These are phyloP conservation scores for Saccharomyces hybrid DNA, from an alignment of 1,139 yeast species.

Conservation along the genomic window DNA sequence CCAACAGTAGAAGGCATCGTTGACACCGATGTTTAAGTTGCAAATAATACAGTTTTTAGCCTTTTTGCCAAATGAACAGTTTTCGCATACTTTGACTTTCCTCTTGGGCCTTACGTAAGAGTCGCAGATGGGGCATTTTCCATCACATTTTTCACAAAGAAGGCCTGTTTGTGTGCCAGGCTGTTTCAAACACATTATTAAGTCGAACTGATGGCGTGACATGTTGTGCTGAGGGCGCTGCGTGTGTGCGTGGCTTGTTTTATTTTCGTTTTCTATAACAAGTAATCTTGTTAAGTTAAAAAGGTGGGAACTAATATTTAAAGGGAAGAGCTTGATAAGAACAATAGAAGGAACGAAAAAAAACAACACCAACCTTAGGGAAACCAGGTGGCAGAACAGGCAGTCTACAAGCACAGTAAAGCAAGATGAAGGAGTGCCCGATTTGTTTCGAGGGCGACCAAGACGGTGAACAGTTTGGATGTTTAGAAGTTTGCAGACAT, in stretches of 20 bases:
- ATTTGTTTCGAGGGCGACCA: slow-evolving; percentile 26
- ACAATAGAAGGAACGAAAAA: not conserved
- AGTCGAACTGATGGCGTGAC: slow-evolving; percentile 90
- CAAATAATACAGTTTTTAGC: slow-evolving; percentile 69
- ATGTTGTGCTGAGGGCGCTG: slow-evolving; percentile 31
- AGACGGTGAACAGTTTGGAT: slow-evolving; percentile 16
- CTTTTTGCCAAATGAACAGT: slow-evolving; percentile 69
- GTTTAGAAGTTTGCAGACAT: slow-evolving; percentile 25
- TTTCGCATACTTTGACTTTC: slow-evolving; percentile 74
- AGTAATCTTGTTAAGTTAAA: not conserved
- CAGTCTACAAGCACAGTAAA: not conserved
- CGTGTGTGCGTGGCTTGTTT: not conserved
- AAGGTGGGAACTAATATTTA: not conserved
- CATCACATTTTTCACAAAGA: slow-evolving; percentile 83
- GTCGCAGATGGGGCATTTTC: slow-evolving; percentile 87
- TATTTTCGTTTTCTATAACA: not conserved
- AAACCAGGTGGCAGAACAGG: no score
- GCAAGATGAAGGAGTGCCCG: slow-evolving; percentile 31
- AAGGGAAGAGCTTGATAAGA: not conserved
- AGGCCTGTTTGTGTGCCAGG: slow-evolving; percentile 69
- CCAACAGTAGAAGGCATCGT: slow-evolving; percentile 74
- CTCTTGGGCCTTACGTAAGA: slow-evolving; percentile 72
- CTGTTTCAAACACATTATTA: slow-evolving; percentile 77
- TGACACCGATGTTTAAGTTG: slow-evolving; percentile 44
- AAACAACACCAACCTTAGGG: not conserved